phyloP scores from a whole-genome alignment of 2,329 filamentous ascomycete species.

The Colletotrichum costaricense region DNA sequence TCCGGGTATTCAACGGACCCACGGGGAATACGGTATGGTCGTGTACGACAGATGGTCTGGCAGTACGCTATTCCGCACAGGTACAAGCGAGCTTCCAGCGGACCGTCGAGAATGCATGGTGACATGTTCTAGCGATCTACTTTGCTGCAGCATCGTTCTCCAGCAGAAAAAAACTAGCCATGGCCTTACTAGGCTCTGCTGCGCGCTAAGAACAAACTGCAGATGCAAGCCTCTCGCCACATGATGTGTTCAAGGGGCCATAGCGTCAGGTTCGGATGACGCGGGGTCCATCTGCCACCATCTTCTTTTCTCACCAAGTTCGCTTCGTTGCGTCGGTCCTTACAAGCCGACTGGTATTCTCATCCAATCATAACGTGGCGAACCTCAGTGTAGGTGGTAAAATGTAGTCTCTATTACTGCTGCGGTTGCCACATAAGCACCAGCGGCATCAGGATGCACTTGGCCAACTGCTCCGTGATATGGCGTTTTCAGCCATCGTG shows the following conservation, averaged over 20 bases:
- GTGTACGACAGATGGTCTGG: neutral
- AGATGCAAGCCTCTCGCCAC: conserved; percentile 31
- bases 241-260: conserved; percentile 15
- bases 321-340: neutral
- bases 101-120: neutral
- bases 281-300: neutral
- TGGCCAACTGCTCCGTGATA: neutral
- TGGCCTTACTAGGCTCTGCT: neutral
- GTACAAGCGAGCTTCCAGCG: neutral
- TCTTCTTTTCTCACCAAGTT: neutral
- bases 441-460: conserved; percentile 11
- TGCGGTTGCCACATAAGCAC: conserved; percentile 16
- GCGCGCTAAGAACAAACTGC: conserved; percentile 6
- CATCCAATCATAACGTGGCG: neutral
- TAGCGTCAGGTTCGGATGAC: conserved; percentile 22
- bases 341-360: neutral
- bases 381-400: neutral
- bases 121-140: conserved; percentile 1
- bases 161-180: conserved; percentile 2
- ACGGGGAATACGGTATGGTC: neutral
- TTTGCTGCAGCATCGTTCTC: neutral
- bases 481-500: neutral
- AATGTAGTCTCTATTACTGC: conserved; percentile 29
- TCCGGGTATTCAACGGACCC: neutral
- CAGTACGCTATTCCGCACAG: neutral